Conservation (phyloP, 2,329 filamentous ascomycete genomes). For the Epichloe aotearoae region DNA sequence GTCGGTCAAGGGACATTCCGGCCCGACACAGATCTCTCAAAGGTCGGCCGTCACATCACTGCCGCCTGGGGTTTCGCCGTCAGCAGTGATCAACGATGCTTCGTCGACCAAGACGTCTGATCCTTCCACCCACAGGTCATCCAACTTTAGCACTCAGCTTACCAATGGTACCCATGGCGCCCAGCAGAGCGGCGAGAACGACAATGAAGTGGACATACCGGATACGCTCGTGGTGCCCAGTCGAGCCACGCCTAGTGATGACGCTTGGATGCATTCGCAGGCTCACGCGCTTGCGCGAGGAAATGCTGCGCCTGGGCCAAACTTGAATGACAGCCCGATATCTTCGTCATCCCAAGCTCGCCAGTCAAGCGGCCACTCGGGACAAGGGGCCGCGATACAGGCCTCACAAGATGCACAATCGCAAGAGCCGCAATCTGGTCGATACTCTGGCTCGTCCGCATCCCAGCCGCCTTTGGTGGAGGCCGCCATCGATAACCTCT, state of each 20-base stretch:
- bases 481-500: slow-evolving; percentile 40
- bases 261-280: slow-evolving; percentile 46
- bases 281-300: slow-evolving; percentile 35
- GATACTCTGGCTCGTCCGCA: slow-evolving; percentile 23
- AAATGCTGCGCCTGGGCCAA: slow-evolving; percentile 15
- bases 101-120: slow-evolving; percentile 87
- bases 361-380: slow-evolving; percentile 16
- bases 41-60: slow-evolving; percentile 45
- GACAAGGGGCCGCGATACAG: slow-evolving; percentile 16
- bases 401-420: slow-evolving; percentile 21
- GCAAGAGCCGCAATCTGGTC: slow-evolving; percentile 6
- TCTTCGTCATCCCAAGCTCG: slow-evolving; percentile 23
- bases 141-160: slow-evolving; percentile 55
- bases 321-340: slow-evolving; percentile 21
- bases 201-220: slow-evolving; percentile 30
- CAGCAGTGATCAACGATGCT: slow-evolving; percentile 62
- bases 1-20: slow-evolving; percentile 25
- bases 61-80: slow-evolving; percentile 44
- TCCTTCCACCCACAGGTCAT: slow-evolving; percentile 49
- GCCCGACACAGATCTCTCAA: slow-evolving; percentile 50
- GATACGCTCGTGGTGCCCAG: slow-evolving; percentile 39
- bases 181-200: slow-evolving; percentile 21
- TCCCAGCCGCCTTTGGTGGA: slow-evolving; percentile 35
- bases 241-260: slow-evolving; percentile 37
- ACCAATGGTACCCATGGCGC: slow-evolving; percentile 51